These are phyloP conservation scores for Helianthus annuus DNA, from an alignment of 129 eudicot genomes.

Conservation along the genomic window HanXRQr2.0-SUNRISE NC_035438.2:82589449-82589948, in stretches of 20 bases:
- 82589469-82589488: slow-evolving; percentile 52
- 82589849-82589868: slow-evolving; percentile 82
- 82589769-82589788: slow-evolving; percentile 53
- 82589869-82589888: slow-evolving; percentile 54
- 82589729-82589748: slow-evolving; percentile 53
- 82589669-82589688: slow-evolving; percentile 29
- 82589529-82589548: slow-evolving; percentile 37
- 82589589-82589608: slow-evolving; percentile 49
- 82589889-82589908: slow-evolving; percentile 52
- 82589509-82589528: slow-evolving; percentile 36
- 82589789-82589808: slow-evolving; percentile 54
- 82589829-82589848: slow-evolving; percentile 49
- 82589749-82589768: slow-evolving; percentile 53
- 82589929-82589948: slow-evolving; percentile 80
- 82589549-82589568: slow-evolving; percentile 15
- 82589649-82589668: slow-evolving; percentile 53
- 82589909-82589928: slow-evolving; percentile 54
- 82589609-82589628: slow-evolving; percentile 51
- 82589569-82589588: slow-evolving; percentile 56
- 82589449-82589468: slow-evolving; percentile 35
- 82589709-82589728: slow-evolving; percentile 41
- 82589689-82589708: slow-evolving; percentile 23
- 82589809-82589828: slow-evolving; percentile 49
- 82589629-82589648: slow-evolving; percentile 73
- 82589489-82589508: slow-evolving; percentile 54